These are phyloP conservation scores for Coemansia sp. DNA, from an alignment of 192 early-diverging fungal species.

Conservation along the genomic window DNA sequence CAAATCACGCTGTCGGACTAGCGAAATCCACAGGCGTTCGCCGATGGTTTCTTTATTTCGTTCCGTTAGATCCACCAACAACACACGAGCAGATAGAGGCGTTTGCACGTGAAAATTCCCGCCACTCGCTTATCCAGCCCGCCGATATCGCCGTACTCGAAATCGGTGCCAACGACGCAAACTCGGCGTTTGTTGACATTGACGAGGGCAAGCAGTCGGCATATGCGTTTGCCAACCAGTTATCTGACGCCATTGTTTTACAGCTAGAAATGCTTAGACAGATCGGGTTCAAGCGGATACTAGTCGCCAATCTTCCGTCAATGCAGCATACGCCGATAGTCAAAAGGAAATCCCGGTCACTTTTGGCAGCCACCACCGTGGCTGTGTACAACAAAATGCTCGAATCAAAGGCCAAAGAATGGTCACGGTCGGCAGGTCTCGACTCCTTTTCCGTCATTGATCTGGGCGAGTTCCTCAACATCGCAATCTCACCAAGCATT, in stretches of 20 bases:
- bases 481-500: conserved; percentile 13
- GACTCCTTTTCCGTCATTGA: conserved; percentile 27
- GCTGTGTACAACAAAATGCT: conserved; percentile 28
- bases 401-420: conserved; percentile 10
- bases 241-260: conserved; percentile 25
- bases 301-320: conserved; percentile 33
- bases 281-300: conserved; percentile 28
- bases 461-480: conserved; percentile 19
- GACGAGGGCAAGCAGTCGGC: conserved; percentile 5
- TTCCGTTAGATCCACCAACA: conserved; percentile 30
- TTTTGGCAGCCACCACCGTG: conserved; percentile 18
- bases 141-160: conserved; percentile 33
- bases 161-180: conserved; percentile 37
- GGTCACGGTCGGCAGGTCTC: conserved; percentile 11
- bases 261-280: conserved; percentile 27
- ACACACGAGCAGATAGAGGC: conserved; percentile 31
- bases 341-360: conserved; percentile 12
- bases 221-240: conserved; percentile 25
- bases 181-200: conserved; percentile 24
- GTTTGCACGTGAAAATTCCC: conserved; percentile 6
- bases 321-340: conserved; percentile 39
- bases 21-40: conserved; percentile 20
- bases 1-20: conserved; percentile 33
- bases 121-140: not conserved
- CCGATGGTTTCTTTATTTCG: conserved; percentile 9